Evolutionary conservation across 2,329 filamentous ascomycete genomes (phyloP).

Genomic region (Stagonosporopsis cucurbitacearum): DNA sequence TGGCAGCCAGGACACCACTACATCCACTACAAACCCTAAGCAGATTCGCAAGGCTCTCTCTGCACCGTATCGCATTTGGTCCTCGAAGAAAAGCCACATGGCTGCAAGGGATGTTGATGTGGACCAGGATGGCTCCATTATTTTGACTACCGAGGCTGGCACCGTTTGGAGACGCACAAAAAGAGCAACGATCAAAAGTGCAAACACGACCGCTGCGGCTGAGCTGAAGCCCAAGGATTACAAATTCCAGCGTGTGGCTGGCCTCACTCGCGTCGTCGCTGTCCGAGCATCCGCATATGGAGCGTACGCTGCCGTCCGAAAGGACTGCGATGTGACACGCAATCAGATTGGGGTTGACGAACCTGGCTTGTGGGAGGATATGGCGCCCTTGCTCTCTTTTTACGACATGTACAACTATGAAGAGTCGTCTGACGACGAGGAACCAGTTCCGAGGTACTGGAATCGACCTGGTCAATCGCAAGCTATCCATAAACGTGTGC

Average conservation of each 20-base stretch:
- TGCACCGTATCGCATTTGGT: constrained; percentile 83
- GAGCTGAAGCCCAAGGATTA: constrained; percentile 81
- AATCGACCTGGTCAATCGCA: constrained; percentile 56
- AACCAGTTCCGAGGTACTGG: constrained; percentile 58
- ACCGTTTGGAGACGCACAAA: constrained; percentile 92
- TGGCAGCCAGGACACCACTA: constrained; percentile 59
- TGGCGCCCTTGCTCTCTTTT: constrained; percentile 74
- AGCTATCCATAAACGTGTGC: constrained; percentile 61
- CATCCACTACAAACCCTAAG: constrained; percentile 88
- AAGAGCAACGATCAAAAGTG: constrained; percentile 78
- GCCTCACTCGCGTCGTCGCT: constrained; percentile 80
- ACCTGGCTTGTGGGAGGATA: constrained; percentile 75
- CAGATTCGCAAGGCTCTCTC: constrained; percentile 88
- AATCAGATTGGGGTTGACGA: constrained; percentile 71
- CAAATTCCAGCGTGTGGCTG: constrained; percentile 91
- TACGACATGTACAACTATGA: constrained; percentile 60
- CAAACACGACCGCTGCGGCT: constrained; percentile 55
- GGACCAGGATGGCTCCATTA: constrained; percentile 91
- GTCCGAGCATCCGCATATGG: constrained; percentile 90
- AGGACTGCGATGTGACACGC: constrained; percentile 81
- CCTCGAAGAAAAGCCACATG: constrained; percentile 80
- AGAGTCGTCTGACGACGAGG: constrained; percentile 52
- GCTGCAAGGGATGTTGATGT: constrained; percentile 87
- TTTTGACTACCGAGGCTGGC: constrained; percentile 89
- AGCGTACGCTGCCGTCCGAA: constrained; percentile 84